phyloP scores from a whole-genome alignment of 2,329 filamentous ascomycete genomes.

The Colletotrichum musicola region DNA sequence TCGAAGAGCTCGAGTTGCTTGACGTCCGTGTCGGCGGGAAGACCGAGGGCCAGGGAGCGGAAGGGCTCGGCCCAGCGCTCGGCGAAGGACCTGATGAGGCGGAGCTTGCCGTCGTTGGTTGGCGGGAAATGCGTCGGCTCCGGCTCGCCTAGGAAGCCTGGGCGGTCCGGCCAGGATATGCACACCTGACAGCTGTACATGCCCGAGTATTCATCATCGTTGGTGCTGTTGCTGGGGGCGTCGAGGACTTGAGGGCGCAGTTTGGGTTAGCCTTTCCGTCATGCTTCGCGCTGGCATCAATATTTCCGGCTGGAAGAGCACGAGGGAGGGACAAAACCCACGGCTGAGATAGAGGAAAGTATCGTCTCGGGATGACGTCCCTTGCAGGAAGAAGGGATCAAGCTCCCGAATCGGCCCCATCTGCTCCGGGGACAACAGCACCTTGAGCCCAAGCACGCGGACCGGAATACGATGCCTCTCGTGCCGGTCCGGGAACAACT shows the following conservation, averaged over 20 bases:
- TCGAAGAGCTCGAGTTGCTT: slow-evolving; percentile 62
- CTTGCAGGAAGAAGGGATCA: slow-evolving; percentile 68
- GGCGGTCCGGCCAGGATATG: slow-evolving; percentile 62
- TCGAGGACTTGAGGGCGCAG: slow-evolving; percentile 57
- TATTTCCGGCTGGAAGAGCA: not conserved
- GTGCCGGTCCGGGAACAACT: slow-evolving; percentile 49
- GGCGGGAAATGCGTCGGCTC: slow-evolving; percentile 54
- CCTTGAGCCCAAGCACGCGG: slow-evolving; percentile 60
- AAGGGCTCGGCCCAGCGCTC: slow-evolving; percentile 64
- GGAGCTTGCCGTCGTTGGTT: slow-evolving; percentile 52
- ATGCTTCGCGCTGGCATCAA: not conserved
- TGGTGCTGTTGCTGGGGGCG: slow-evolving; percentile 60
- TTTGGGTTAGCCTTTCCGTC: slow-evolving; percentile 7
- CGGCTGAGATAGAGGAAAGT: slow-evolving; percentile 66
- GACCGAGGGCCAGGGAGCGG: slow-evolving; percentile 52
- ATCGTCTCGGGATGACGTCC: slow-evolving; percentile 62
- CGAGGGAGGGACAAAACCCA: slow-evolving; percentile 44
- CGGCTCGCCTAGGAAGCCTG: slow-evolving; percentile 48
- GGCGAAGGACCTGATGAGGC: slow-evolving; percentile 58
- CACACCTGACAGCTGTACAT: slow-evolving; percentile 62
- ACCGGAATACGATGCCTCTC: slow-evolving; percentile 59
- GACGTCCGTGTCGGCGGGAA: slow-evolving; percentile 57
- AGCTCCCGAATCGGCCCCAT: slow-evolving; percentile 57
- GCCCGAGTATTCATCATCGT: slow-evolving; percentile 43
- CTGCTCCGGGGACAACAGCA: slow-evolving; percentile 55